Evolutionary conservation across 805 yeast genomes (phyloP).

Genomic region (Millerozyma acaciae): DNA sequence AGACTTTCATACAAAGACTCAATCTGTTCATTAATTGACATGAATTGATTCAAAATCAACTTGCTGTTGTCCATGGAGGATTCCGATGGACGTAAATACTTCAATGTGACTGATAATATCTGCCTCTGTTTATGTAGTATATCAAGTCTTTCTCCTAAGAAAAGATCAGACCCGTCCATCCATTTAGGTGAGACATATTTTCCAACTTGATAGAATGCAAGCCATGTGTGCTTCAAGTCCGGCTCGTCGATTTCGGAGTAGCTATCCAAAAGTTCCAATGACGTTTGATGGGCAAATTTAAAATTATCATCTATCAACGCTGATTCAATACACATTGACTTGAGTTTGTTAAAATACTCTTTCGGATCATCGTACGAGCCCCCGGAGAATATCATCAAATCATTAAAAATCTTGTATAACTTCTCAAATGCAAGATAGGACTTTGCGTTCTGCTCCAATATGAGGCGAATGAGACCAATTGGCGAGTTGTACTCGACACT

Average conservation of each 20-base stretch:
- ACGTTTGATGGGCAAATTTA: slow-evolving; percentile 46
- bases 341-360: slow-evolving; percentile 27
- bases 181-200: slow-evolving; percentile 39
- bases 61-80: slow-evolving; percentile 55
- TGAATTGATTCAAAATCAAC: slow-evolving; percentile 63
- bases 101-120: slow-evolving; percentile 49
- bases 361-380: slow-evolving; percentile 11
- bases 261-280: slow-evolving; percentile 35
- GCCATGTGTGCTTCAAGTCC: slow-evolving; percentile 49
- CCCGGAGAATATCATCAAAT: slow-evolving; percentile 39
- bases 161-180: slow-evolving; percentile 21
- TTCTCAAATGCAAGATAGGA: slow-evolving; percentile 45
- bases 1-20: slow-evolving; percentile 12
- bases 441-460: slow-evolving; percentile 52
- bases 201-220: slow-evolving; percentile 70
- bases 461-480: slow-evolving; percentile 32
- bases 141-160: slow-evolving; percentile 14
- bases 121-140: slow-evolving; percentile 48
- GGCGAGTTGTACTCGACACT: slow-evolving; percentile 19
- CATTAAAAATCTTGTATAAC: slow-evolving; percentile 38
- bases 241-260: slow-evolving; percentile 10
- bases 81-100: slow-evolving; percentile 21
- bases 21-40: slow-evolving; percentile 39
- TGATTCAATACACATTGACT: slow-evolving; percentile 59
- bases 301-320: slow-evolving; percentile 64